Conservation (phyloP, 2,329 filamentous ascomycete species). For the Aureobasidium sp. region DNA sequence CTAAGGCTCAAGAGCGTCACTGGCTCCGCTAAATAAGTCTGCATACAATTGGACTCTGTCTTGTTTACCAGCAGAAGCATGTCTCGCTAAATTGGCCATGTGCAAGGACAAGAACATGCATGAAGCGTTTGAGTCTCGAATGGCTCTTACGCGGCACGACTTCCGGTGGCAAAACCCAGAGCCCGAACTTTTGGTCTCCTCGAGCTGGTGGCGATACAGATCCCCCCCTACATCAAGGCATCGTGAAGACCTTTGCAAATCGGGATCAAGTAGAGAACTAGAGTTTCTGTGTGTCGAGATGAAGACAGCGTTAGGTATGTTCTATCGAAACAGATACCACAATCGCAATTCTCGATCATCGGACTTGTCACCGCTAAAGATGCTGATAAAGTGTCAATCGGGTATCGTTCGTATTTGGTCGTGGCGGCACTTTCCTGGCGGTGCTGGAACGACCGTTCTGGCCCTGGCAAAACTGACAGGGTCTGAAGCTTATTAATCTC, state of each 20-base stretch:
- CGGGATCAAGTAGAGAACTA: neutral
- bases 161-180: neutral
- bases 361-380: neutral
- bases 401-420: neutral
- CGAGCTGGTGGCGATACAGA: neutral
- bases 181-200: neutral
- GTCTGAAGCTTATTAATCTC: neutral
- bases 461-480: neutral
- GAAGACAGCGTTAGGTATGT: no score
- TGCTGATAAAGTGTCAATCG: neutral
- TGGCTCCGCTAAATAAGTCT: neutral
- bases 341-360: neutral
- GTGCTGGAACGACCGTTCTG: neutral
- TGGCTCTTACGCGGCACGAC: neutral
- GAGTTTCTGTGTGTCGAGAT: no score
- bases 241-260: neutral
- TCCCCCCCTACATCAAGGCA: neutral
- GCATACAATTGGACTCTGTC: neutral
- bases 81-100: constrained; percentile 3
- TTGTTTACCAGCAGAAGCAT: neutral
- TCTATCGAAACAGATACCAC: no score
- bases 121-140: neutral
- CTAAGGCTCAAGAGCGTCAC: neutral
- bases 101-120: neutral
- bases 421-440: neutral